Evolutionary conservation across 2,329 filamentous ascomycete genomes (phyloP), one percentile per base, ranked within the genome.

Genomic region (Periconia sp.): DNA sequence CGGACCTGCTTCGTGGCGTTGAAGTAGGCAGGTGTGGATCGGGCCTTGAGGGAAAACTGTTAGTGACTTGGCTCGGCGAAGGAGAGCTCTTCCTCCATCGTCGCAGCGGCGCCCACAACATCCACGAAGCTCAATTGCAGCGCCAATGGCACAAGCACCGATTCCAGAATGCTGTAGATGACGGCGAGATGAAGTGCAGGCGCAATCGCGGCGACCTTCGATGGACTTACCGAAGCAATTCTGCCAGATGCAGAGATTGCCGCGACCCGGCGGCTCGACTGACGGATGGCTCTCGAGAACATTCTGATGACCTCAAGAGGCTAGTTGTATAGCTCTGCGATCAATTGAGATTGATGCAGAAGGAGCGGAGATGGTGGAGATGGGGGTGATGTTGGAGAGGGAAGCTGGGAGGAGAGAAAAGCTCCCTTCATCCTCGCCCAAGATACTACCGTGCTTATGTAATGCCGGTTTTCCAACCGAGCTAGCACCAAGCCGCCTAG

Each of bases 281-380:
- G 92, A 84, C 92, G 88, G 82, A 97, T 86, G 84, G 93, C 92
- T 88, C 90, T 96, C 83, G 93, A 91, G 86, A 97, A 96, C 93
- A 97, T 97, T 77, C 42, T 82, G 79, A 77, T 77, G 69, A 73
- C 69, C 70, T 74, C 66, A 71, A 74, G 70, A 74, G 68, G 69
- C 70, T 74, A 74, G 65, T 69, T 54, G 55, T 62, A 66, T 69
- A 67, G 68, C 64, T 70, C 72, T 73, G 72, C 73, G 66, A 73
- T 67, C 72, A 75, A 75, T 75, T 75, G 73, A 72, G 66, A 74
- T 73, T 70, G 72, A 74, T 70, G 71, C 69, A 73, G 71, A 65
- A 66, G 66, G 58, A 59, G 62, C 58, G 63, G 71, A 72, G 72
- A 45, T 45, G 43, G 43, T 63, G 70, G 72, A 70, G 72, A 71